Base-by-base conservation (phyloP, 345 rosid species). In the Aquilaria malaccensis region DNA sequence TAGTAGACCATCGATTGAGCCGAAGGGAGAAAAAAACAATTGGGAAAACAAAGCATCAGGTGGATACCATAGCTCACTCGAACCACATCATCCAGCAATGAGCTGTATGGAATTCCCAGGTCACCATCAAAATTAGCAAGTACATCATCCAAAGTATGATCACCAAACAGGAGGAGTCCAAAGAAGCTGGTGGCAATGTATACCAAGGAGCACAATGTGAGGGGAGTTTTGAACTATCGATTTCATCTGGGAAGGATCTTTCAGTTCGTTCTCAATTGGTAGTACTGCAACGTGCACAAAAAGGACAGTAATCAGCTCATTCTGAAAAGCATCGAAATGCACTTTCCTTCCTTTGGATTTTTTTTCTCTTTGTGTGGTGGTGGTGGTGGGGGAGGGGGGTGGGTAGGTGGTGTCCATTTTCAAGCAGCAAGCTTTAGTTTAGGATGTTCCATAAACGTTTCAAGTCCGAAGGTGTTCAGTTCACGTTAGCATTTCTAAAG, bases 81-180 rank as follows among this genome's bases (percentile, higher is more conserved):
- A 30, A 86, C 83, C 49, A 80, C 59, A 67, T 83, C 93, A 66
- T 81, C 81, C 32, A 83, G 68, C 69, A 80, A 57, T 43, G 78
- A 76, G 67, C 89, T 79, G 61, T 72, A 83, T n/a, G 85, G 82
- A 70, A 86, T 68, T 58, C 85, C 83, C 33, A 86, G 89, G 70
- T 80, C 87, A 53, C 81, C 85, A 60, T 86, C 89, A 62, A 86
- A 86, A 64, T 86, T 86, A 50, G 93, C 77, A 58, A 86, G 93
- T 5, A 83, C 79, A 37, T 81, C 89, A 73, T 86, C 87, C 68
- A 81, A 55, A 10, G 76, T 79, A 55, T 68, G 65, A 61, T 86
- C 85, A 55, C 93, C 89, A 56, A 86, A 86, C 59, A 86, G 86
- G 53, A 86, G 76, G 48, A 81, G 62, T 60, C 85, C 93, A 15